Percentiles rank a stretch among this genome's conserved stretches.
Evolutionary conservation across 2,329 filamentous ascomycete species (phyloP).

Genomic region (Penicillium sp.): DNA sequence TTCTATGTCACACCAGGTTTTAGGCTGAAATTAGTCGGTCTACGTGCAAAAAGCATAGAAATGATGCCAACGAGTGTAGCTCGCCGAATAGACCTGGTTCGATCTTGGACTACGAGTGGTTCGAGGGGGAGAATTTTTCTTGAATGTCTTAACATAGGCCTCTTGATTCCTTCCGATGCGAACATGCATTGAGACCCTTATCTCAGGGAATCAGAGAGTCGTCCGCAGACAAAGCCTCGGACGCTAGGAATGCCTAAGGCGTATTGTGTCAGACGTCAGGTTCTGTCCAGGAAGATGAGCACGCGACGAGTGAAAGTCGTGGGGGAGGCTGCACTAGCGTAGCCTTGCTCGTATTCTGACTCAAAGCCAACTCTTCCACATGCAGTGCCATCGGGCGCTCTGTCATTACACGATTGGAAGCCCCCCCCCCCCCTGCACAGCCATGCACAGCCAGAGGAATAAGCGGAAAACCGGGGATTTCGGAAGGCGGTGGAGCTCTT

Average conservation of each 20-base stretch:
- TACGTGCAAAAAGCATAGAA: not conserved
- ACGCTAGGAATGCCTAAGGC: not conserved
- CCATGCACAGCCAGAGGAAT: not conserved
- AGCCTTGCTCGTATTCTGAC: not conserved
- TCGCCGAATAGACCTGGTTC: not conserved
- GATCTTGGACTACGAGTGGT: not conserved
- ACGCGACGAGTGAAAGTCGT: not conserved
- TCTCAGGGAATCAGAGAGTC: not conserved
- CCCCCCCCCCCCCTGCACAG: too few relatives aligned
- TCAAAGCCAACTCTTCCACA: not conserved
- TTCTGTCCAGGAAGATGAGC: not conserved
- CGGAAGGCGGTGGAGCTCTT: not conserved
- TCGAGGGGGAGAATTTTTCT: too few relatives aligned
- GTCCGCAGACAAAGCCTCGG: not conserved
- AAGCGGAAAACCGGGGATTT: not conserved
- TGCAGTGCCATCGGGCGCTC: not conserved
- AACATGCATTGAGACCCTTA: not conserved
- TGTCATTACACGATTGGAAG: not conserved
- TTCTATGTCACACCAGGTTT: not conserved
- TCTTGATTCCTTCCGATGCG: not conserved
- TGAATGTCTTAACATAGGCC: too few relatives aligned
- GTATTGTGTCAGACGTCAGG: not conserved
- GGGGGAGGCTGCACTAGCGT: not conserved
- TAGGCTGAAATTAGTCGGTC: not conserved
- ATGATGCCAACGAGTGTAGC: not conserved